Conservation (phyloP, 2,329 filamentous ascomycete species). For the Penicillium sp. region DNA sequence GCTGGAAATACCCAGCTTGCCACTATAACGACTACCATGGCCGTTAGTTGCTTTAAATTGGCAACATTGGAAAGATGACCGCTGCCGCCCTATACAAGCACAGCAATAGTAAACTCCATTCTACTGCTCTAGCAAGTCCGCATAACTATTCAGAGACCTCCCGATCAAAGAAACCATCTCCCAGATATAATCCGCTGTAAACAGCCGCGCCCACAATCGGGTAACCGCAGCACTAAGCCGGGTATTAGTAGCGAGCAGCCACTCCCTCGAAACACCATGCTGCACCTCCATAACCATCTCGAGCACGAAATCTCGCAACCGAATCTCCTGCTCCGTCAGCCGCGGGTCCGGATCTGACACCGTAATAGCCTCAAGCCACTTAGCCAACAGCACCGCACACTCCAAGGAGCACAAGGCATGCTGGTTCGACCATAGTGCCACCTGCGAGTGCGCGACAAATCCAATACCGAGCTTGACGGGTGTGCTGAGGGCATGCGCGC, state of each 20-base stretch:
- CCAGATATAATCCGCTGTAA: slow-evolving; percentile 39
- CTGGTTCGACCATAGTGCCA: slow-evolving; percentile 58
- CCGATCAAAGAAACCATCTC: slow-evolving; percentile 38
- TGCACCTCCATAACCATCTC: slow-evolving; percentile 39
- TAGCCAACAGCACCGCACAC: slow-evolving; percentile 54
- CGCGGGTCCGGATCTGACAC: slow-evolving; percentile 23
- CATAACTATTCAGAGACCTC: slow-evolving; percentile 34
- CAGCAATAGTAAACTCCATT: background rate
- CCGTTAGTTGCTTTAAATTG: background rate
- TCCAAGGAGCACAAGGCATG: slow-evolving; percentile 56
- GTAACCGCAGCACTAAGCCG: slow-evolving; percentile 33
- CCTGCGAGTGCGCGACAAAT: slow-evolving; percentile 54
- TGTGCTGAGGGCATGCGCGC: slow-evolving; percentile 55
- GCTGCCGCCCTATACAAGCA: background rate
- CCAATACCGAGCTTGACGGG: slow-evolving; percentile 56
- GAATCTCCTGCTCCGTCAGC: slow-evolving; percentile 34
- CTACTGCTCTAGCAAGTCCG: slow-evolving; percentile 28
- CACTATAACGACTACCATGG: background rate
- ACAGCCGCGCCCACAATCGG: slow-evolving; percentile 35
- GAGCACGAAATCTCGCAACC: slow-evolving; percentile 35
- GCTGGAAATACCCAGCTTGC: background rate
- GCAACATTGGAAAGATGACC: background rate
- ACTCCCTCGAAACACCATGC: slow-evolving; percentile 31
- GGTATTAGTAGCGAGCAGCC: slow-evolving; percentile 34
- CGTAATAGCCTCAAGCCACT: slow-evolving; percentile 40